phyloP scores from a whole-genome alignment of 352 stramenopile genomes.

The Blastocystis sp. region DNA sequence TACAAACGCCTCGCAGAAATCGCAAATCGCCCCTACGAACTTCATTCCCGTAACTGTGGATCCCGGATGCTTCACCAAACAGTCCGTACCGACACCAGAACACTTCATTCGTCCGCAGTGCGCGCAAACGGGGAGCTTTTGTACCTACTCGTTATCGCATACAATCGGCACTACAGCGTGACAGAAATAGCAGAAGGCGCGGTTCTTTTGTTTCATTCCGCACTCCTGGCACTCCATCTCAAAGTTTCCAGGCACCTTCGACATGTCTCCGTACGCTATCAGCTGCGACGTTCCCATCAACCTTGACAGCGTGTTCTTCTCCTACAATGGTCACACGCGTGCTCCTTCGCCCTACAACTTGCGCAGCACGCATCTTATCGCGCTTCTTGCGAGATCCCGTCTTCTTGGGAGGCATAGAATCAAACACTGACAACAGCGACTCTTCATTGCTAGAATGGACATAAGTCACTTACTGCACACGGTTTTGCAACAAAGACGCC shows the following conservation, averaged over 20 bases:
- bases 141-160: conserved; percentile 19
- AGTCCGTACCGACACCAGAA: conserved; percentile 50
- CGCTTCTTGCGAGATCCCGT: conserved; percentile 56
- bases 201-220: conserved; percentile 67
- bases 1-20: conserved; percentile 66
- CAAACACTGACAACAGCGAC: neutral
- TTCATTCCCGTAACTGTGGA: conserved; percentile 66
- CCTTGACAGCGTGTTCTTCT: conserved; percentile 40
- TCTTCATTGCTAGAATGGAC: too few species aligned
- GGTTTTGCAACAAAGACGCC: neutral
- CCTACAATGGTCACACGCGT: neutral
- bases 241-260: conserved; percentile 66
- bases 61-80: conserved; percentile 61
- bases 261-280: conserved; percentile 64
- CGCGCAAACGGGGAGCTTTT: conserved; percentile 61
- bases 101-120: conserved; percentile 67
- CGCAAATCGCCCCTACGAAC: conserved; percentile 66
- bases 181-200: conserved; percentile 70
- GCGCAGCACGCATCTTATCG: conserved; percentile 59
- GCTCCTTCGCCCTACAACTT: neutral
- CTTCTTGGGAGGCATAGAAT: conserved; percentile 52
- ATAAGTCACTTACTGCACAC: neutral
- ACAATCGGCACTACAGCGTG: conserved; percentile 11
- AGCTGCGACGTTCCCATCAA: conserved; percentile 61
- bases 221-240: conserved; percentile 68